Conservation (phyloP, 2,329 filamentous ascomycete species). For the Fusarium sp. region DNA sequence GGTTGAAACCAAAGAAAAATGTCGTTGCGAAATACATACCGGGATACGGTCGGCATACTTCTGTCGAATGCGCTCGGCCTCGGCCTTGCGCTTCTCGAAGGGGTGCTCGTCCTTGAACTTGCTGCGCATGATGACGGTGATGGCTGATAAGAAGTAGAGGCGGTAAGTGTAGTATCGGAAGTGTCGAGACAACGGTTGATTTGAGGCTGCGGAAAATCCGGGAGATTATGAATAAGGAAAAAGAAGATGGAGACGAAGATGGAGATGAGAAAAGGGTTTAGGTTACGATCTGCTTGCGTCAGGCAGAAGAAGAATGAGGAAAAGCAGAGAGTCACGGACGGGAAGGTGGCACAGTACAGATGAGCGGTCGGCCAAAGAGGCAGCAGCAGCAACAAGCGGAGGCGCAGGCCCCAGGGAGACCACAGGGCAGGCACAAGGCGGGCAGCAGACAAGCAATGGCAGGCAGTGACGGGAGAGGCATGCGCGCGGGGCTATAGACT, state of each 20-base stretch:
- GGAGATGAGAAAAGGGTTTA: constrained; percentile 41
- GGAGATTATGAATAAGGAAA: constrained; percentile 15
- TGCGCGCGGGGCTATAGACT: constrained; percentile 49
- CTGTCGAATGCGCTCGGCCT: constrained; percentile 98
- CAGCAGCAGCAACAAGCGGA: constrained; percentile 38
- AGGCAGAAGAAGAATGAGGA: constrained; percentile 50
- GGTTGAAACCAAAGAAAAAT: neutral
- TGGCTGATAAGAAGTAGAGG: constrained; percentile 33
- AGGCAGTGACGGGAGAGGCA: constrained; percentile 44
- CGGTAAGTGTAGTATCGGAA: constrained; percentile 37
- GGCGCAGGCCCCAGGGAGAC: constrained; percentile 39
- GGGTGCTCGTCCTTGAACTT: constrained; percentile 99
- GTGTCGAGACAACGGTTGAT: constrained; percentile 23
- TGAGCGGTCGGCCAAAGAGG: constrained; percentile 50
- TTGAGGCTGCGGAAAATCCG: constrained; percentile 9
- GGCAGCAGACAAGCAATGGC: constrained; percentile 33
- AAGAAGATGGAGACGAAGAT: constrained; percentile 41
- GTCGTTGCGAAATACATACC: constrained; percentile 70
- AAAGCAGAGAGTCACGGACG: constrained; percentile 41
- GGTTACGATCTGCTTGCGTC: constrained; percentile 51
- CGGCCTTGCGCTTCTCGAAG: constrained; percentile 99
- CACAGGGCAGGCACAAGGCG: constrained; percentile 36
- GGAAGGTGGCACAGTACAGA: constrained; percentile 48
- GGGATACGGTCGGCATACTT: constrained; percentile 99
- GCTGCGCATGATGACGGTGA: constrained; percentile 84